Evolutionary conservation across 345 rosid species (phyloP), one percentile per base, ranked within the genome.

Genomic region (Citrus cavaleriei): DNA sequence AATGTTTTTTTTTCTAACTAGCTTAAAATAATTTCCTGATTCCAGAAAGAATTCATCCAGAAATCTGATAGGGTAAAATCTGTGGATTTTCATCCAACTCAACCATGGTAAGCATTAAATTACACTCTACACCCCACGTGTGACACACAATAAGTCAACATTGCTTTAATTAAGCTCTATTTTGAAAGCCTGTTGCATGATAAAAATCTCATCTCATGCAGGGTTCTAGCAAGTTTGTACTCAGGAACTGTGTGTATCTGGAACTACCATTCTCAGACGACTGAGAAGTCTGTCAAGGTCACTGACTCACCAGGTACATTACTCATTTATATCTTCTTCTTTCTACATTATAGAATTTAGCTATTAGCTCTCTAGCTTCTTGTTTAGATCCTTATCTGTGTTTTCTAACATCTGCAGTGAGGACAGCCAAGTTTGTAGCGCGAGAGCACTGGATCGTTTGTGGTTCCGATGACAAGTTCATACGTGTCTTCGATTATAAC

Each of bases 391-490:
- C 55, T 32, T 60, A 21, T 37, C n/a, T n/a, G n/a, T n/a, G 70
- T 25, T 68, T 76, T 79, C 7, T 46, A 70, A 63, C 16, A 54
- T 78, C 64, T 71, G 84, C 96, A 97, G 99, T 97, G 72, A 89
- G 99, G 84, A 90, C 98, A 60, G 98, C 98, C 60, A 97, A 93
- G 88, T 97, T 94, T 84, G 79, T 94, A 9, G 87, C 97, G 0
- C 89, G 93, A 55, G 90, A 92, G 83, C 97, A 94, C 77, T 97
- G 99, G 99, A 89, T 94, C 70, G 96, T 97, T 68, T 95, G 93
- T 81, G 99, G 96, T 76, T 97, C 98, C 57, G 99, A 94, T 80
- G 98, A 94, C 88, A 89, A 89, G 94, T 85, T 88, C 79, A 84
- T 97, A 76, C 99, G 98, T 60, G 96, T 94, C 60, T 93, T 92